Percentiles rank a stretch among this genome's conserved stretches.
These are phyloP conservation scores for Petrea volubilis DNA, from an alignment of 257 asterid genomes.

Conservation along the genomic window DNA sequence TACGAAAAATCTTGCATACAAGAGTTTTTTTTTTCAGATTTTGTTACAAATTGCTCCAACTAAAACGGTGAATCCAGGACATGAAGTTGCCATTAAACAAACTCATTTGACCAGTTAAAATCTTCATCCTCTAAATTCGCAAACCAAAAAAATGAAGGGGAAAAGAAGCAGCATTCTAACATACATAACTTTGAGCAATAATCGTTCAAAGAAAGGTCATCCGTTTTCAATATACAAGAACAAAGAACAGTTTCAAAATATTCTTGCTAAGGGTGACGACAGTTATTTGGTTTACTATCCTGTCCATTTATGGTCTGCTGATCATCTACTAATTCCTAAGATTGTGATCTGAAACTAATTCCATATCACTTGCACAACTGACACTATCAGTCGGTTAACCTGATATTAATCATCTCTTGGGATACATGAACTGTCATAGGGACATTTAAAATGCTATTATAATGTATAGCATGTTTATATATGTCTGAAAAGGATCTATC, in stretches of 20 bases:
- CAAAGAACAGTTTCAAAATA: not conserved
- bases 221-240: not conserved
- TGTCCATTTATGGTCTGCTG: not conserved
- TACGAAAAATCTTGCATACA: conserved; percentile 7
- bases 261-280: not conserved
- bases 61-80: not conserved
- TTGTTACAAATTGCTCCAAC: not conserved
- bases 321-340: not conserved
- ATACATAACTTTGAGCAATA: not conserved
- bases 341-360: not conserved
- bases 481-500: not conserved
- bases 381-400: not conserved
- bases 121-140: not conserved
- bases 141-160: not conserved
- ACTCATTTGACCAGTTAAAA: not conserved
- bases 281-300: not conserved
- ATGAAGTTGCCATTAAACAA: not conserved
- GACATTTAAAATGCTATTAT: not conserved
- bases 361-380: not conserved
- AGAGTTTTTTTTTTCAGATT: not conserved
- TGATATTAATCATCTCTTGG: not conserved
- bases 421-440: not conserved
- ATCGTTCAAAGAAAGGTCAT: not conserved
- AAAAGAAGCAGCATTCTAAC: not conserved
- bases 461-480: not conserved